A percentile compares a stretch with the other conserved stretches of the same genome.
Evolutionary conservation across 768 basidiomycete genomes (phyloP).

Genomic region (Ramaria sp.): DNA sequence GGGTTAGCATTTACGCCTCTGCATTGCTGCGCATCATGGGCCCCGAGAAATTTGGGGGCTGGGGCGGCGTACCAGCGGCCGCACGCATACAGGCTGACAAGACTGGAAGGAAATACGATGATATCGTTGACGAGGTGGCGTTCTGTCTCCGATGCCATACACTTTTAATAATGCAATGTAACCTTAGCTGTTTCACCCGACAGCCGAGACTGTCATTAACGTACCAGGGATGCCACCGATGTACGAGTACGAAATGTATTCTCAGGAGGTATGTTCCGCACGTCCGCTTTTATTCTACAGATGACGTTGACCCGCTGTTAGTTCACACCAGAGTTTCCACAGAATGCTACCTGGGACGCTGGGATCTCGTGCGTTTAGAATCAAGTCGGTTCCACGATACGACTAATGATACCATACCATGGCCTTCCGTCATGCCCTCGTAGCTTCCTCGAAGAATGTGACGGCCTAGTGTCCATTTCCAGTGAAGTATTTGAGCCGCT

Average conservation of each 20-base stretch:
- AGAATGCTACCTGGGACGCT: neutral
- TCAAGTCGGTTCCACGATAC: too few relatives aligned
- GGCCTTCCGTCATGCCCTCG: neutral
- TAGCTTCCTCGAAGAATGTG: constrained; percentile 4
- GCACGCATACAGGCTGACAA: neutral
- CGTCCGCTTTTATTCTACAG: neutral
- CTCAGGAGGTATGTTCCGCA: neutral
- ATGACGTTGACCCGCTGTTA: neutral
- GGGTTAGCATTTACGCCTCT: neutral
- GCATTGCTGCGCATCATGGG: neutral
- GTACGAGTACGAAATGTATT: constrained; percentile 6
- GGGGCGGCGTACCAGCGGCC: neutral
- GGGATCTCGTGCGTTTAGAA: neutral
- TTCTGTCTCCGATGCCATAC: neutral
- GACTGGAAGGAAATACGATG: neutral
- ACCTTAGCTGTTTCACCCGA: constrained; percentile 1
- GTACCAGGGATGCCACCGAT: constrained; percentile 3
- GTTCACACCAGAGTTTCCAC: neutral
- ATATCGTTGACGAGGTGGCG: neutral
- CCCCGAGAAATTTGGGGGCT: neutral
- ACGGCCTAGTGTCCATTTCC: constrained; percentile 12
- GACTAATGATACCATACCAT: too few relatives aligned
- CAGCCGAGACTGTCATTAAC: neutral
- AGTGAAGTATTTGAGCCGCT: constrained; percentile 11
- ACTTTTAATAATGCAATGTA: neutral